Percentiles rank a stretch among this genome's conserved stretches.
These are phyloP conservation scores for Triticum monococcum DNA, from an alignment of 176 grass and related monocot species.

Conservation along the genomic window DNA sequence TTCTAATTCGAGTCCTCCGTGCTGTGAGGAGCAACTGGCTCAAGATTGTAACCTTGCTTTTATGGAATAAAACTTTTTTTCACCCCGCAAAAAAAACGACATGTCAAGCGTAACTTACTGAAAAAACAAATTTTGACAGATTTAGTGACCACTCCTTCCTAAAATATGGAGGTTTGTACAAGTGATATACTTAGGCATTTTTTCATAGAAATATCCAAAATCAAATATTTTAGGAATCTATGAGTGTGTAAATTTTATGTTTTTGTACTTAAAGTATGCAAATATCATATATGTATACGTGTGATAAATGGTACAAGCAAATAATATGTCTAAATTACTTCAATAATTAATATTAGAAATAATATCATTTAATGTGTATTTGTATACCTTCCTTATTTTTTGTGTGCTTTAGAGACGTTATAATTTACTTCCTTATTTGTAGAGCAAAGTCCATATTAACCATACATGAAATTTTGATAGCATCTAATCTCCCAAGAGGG, in stretches of 20 bases:
- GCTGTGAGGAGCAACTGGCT: too few relatives aligned
- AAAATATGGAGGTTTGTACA: neutral
- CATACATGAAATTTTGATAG: neutral
- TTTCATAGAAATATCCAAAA: neutral
- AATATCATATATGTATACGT: too few relatives aligned
- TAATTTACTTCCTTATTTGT: neutral
- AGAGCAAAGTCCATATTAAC: neutral
- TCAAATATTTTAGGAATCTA: neutral
- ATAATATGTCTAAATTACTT: neutral
- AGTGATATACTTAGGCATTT: neutral
- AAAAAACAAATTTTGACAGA: too few relatives aligned
- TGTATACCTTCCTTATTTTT: neutral
- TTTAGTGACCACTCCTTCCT: too few relatives aligned
- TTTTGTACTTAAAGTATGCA: too few relatives aligned
- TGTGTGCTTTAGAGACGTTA: neutral
- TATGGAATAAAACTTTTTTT: too few relatives aligned
- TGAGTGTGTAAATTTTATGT: too few relatives aligned
- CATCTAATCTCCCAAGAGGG: neutral
- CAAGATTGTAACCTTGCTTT: too few relatives aligned
- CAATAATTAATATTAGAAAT: neutral
- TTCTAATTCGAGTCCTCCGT: too few relatives aligned
- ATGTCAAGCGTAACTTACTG: too few relatives aligned
- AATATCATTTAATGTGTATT: neutral
- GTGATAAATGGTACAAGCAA: neutral
- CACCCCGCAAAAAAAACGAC: too few relatives aligned